Conservation (phyloP, 495 filamentous ascomycete genomes). For the Hypoxylon crocopeplum region DNA sequence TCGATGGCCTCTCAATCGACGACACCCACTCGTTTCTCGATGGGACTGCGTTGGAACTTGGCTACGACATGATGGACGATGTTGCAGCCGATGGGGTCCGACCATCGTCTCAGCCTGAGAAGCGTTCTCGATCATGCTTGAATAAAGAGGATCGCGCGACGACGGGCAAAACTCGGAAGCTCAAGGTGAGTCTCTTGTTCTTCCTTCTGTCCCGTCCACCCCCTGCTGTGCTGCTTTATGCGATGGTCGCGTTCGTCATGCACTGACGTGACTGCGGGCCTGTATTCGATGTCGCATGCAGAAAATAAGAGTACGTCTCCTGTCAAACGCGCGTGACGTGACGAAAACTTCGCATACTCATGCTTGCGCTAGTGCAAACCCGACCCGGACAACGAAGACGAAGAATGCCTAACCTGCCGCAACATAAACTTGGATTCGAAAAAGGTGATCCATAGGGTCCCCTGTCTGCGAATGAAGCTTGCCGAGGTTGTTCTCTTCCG, state of each 20-base stretch:
- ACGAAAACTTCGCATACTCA: conserved; percentile 14
- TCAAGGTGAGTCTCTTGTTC: conserved; percentile 28
- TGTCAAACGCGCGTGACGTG: conserved; percentile 11
- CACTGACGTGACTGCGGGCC: conserved; percentile 34
- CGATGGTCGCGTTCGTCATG: neutral
- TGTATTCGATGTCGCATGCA: conserved; percentile 56
- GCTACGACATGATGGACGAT: neutral
- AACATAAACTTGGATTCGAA: conserved; percentile 46
- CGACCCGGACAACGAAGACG: conserved; percentile 38
- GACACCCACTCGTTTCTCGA: neutral
- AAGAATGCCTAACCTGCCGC: conserved; percentile 45
- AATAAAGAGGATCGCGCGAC: conserved; percentile 30
- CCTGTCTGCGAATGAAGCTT: conserved; percentile 50
- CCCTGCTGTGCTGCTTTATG: neutral
- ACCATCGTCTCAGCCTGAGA: conserved; percentile 1
- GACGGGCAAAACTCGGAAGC: conserved; percentile 45
- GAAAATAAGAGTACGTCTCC: conserved; percentile 48
- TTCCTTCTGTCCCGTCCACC: neutral
- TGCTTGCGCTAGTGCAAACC: conserved; percentile 30
- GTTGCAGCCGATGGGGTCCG: conserved; percentile 3
- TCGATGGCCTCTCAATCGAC: neutral
- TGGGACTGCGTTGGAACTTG: neutral
- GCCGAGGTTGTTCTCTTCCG: conserved; percentile 47
- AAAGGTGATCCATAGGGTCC: conserved; percentile 53
- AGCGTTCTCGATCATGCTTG: conserved; percentile 23